Evolutionary conservation across 2,329 filamentous ascomycete genomes (phyloP), one percentile per base, ranked within the genome.

Genomic region (Ophiosphaerella herpotricha): DNA sequence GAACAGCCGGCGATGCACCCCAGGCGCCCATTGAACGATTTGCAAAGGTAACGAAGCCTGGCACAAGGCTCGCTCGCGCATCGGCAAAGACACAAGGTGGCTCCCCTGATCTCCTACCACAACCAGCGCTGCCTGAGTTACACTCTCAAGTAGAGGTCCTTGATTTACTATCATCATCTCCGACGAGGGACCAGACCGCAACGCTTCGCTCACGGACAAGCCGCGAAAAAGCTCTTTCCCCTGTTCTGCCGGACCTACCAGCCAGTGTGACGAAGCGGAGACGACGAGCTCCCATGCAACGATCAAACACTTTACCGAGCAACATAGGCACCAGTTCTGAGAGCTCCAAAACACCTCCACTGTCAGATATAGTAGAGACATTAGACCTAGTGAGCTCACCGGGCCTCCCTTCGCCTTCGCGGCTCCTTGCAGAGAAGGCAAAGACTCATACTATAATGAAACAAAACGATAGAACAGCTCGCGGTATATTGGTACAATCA

Each of bases 31-130:
- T 74, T 13, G 36, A 68, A 23, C 45, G 41, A 2, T 74, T 70
- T 39, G 62, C 71, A 5, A 73, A 67, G 40, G 64, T 73, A 7
- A 73, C 68, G 5, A 74, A 74, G 42, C 68, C 71, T 39, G 63
- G 67, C 0, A 50, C 60, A 5, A 66, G 55, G 26, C 36, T 50
- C 0, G 56, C 60, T 9, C 61, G 55, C 43, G 54, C 47, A 7
- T 34, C 57, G 8, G 48, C 57, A 7, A 71, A 72, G 43, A n/a
- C 54, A 6, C 58, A 61, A 26, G 57, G 52, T 11, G 37, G 43
- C 11, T 24, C 38, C 16, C 13, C 44, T 14, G 48, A 46, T 3
- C 34, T 35, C 32, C 24, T 50, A 7, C 5, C 31, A 3, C 39
- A 39, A 24, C 12, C 39, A 34, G 41, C 45, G 18, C 46, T 52